Conservation (phyloP, 805 yeast genomes). For the Maudiozyma serrabonitensis region DNA sequence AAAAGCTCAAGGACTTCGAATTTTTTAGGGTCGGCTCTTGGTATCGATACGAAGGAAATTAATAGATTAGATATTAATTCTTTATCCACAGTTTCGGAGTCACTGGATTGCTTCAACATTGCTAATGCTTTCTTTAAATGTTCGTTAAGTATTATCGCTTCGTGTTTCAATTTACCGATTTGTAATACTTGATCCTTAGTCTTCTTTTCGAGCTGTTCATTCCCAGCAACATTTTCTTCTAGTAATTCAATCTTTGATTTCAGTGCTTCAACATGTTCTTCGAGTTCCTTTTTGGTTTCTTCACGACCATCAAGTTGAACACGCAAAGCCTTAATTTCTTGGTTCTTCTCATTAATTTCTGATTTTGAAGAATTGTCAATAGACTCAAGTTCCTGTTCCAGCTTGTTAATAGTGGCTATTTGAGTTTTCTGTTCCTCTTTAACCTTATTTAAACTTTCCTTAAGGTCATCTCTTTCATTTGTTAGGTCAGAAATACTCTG, state of each 20-base stretch:
- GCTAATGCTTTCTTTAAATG: constrained; percentile 90
- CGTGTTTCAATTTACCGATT: constrained; percentile 88
- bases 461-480: constrained; percentile 32
- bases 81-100: constrained; percentile 71
- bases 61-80: constrained; percentile 81
- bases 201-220: constrained; percentile 39
- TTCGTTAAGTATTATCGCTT: constrained; percentile 86
- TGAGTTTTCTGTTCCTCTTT: constrained; percentile 27
- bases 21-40: constrained; percentile 89
- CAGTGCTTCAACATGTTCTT: constrained; percentile 15
- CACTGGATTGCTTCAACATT: constrained; percentile 67
- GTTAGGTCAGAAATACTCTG: constrained; percentile 24
- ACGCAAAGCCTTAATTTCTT: constrained; percentile 24
- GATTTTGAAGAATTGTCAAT: constrained; percentile 7
- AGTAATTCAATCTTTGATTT: constrained; percentile 16
- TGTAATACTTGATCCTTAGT: constrained; percentile 62
- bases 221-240: constrained; percentile 15
- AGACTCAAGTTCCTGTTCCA: constrained; percentile 6
- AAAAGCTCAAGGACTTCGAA: constrained; percentile 84
- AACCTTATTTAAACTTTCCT: constrained; percentile 24
- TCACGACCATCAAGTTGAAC: constrained; percentile 17
- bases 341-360: constrained; percentile 15
- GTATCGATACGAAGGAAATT: constrained; percentile 74
- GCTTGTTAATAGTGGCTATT: constrained; percentile 3
- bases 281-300: constrained; percentile 10